Base-by-base conservation (phyloP, 2,329 filamentous ascomycete genomes). In the Aspergillus sp. region DNA sequence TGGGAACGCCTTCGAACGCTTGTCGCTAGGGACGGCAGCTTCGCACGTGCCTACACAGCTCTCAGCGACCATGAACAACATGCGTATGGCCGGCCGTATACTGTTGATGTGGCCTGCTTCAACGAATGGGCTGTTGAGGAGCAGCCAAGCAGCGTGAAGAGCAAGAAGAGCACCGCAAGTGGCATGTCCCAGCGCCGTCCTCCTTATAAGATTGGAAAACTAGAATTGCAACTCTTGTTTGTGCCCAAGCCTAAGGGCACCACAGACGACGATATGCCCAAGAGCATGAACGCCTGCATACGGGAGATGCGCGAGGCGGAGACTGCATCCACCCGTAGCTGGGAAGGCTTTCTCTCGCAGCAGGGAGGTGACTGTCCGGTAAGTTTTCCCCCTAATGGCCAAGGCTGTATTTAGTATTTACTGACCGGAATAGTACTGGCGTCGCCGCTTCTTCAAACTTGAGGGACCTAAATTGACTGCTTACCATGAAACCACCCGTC, bases 101-200 rank as follows among this genome's bases (percentile, higher is more conserved):
- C 87, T 61, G 91, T 93, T 15, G 93, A 98, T 66, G 87, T 98
- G 56, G 90, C 91, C 17, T 96, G 92, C 76, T 99, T 98, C 84
- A 99, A 99, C 70, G 95, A 99, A 78, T 99, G 95, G 95, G 95
- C 95, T 0, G 87, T 90, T 3, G 95, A 99, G 72, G 90, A 95
- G 66, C 82, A 82, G 60, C 86, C 89, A 5, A 96, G 87, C 69
- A 97, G 91, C 74, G 89, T 96, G 62, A 96, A 96, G 83, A 97
- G 91, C 82, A 98, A 98, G 85, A 90, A 90, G 62, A 85, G 86
- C 43, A 86, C 84, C 62, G 70, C 71, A 2, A 84, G 83, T 23
- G 82, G 86, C 15, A 64, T 66, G 8, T 68, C 71, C 0, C 88
- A 95, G 58, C 86, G 84, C 33, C 80, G 90, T 52, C 93, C 95